phyloP scores from a whole-genome alignment of 495 filamentous ascomycete species.

The Talaromyces adpressus region DNA sequence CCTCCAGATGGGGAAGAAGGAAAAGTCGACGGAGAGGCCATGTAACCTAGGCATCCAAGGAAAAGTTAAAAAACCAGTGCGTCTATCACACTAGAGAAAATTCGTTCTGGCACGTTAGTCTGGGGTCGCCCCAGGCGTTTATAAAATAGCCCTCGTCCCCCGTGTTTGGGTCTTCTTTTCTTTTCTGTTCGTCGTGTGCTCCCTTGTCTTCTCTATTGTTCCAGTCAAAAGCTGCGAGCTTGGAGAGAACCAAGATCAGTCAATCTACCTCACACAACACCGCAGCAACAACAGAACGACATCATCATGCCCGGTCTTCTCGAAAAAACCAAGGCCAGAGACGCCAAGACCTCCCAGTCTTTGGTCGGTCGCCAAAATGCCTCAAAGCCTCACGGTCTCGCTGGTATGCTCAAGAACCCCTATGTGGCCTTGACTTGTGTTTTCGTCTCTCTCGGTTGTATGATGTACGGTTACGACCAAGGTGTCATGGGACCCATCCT shows the following conservation, averaged over 20 bases:
- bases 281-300: background rate
- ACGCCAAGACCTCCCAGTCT: conserved; percentile 19
- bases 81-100: background rate
- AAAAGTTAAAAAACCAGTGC: conserved; percentile 1
- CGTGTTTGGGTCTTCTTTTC: background rate
- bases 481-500: conserved; percentile 65
- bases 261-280: conserved; percentile 2
- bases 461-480: conserved; percentile 61
- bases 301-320: conserved; percentile 5
- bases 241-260: background rate
- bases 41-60: background rate
- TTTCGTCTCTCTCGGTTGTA: conserved; percentile 72
- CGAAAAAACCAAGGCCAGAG: background rate
- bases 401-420: conserved; percentile 30
- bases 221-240: background rate
- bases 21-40: background rate
- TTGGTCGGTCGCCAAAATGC: conserved; percentile 29
- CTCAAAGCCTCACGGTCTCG: conserved; percentile 26
- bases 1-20: background rate
- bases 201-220: background rate
- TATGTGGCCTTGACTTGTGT: conserved; percentile 31
- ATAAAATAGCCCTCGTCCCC: background rate
- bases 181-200: background rate
- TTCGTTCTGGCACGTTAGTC: background rate
- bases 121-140: background rate